These are phyloP conservation scores for Cyclotella distinguenda DNA, from an alignment of 108 stramenopile species.

Conservation along the genomic window DNA sequence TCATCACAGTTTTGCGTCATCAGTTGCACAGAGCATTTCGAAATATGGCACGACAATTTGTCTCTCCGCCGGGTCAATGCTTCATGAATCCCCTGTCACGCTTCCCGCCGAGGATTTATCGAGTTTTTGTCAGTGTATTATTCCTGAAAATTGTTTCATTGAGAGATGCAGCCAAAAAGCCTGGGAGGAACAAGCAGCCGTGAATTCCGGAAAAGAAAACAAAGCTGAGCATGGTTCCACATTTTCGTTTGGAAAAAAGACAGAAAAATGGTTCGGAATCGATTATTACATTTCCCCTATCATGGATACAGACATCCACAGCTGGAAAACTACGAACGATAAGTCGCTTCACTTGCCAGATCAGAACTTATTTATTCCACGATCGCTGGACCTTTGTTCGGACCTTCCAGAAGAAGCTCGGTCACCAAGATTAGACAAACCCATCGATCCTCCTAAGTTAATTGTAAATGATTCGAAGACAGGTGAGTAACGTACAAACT, in stretches of 20 bases:
- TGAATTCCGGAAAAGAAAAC: constrained; percentile 8
- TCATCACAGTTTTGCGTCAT: constrained; percentile 50
- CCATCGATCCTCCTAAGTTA: constrained; percentile 73
- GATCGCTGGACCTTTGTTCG: constrained; percentile 63
- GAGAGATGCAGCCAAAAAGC: constrained; percentile 79
- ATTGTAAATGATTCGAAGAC: constrained; percentile 37
- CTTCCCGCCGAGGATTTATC: constrained; percentile 53
- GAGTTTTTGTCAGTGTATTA: constrained; percentile 46
- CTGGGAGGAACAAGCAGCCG: constrained; percentile 56
- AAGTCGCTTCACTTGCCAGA: constrained; percentile 56
- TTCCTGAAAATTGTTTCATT: constrained; percentile 70
- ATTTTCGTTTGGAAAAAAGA: constrained; percentile 44
- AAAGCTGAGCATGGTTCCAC: neutral
- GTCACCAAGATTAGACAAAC: constrained; percentile 66
- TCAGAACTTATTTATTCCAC: constrained; percentile 76
- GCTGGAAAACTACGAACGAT: constrained; percentile 41
- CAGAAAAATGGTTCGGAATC: constrained; percentile 80
- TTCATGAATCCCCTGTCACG: constrained; percentile 60
- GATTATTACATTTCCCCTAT: constrained; percentile 67
- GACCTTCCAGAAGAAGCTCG: constrained; percentile 77
- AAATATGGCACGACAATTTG: constrained; percentile 70
- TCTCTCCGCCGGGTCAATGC: constrained; percentile 68
- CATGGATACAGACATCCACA: constrained; percentile 14
- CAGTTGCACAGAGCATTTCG: constrained; percentile 51
- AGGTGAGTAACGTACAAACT: constrained; percentile 14